Base-by-base conservation (phyloP, 768 basidiomycete species). In the Naganishia vaughanmartiniae region DNA sequence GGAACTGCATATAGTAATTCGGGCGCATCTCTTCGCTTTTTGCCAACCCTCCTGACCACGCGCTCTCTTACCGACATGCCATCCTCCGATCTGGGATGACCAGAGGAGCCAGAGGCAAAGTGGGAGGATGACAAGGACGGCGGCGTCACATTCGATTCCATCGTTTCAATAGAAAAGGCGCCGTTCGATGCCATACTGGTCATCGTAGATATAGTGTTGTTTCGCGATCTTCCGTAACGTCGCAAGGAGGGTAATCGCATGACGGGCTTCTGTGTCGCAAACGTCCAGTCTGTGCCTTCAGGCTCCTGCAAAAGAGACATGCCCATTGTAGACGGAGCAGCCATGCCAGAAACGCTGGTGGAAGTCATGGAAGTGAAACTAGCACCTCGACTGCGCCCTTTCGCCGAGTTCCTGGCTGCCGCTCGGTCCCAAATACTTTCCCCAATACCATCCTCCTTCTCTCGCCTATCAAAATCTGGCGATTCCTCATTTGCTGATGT, bases 361-460 rank as follows among this genome's bases (percentile, higher is more conserved):
- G 74, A 68, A n/a, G 72, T 69, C 15, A 54, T 56, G 4, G 76
- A 73, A 17, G 69, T 70, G 36, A 76, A 65, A 57, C 73, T 73
- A 0, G 73, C 71, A 28, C 73, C 74, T 54, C 76, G 67, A 54
- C 69, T 73, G 12, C 74, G 54, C 4, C 71, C 66, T 46, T 65
- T 56, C 28, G 54, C 36, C 39, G 60, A 28, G n/a, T 54, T 45
- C 5, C 68, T 36, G 21, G 68, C 60, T 15, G 63, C 68, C 7
- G 73, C 65, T 48, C 69, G 69, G 21, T 70, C 69, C 46, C 63
- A 56, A 19, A 72, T 70, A 36, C 65, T 72, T 51, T 74, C 63
- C n/a, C 36, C 45, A 33, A 71, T 65, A 7, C 56, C 63, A 24
- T 73, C 65, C 26, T 54, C 45, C 34, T 67, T 65, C 36, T 67